Conservation (phyloP, 176 grass and related monocot species). For the Triticum timopheevii region DNA sequence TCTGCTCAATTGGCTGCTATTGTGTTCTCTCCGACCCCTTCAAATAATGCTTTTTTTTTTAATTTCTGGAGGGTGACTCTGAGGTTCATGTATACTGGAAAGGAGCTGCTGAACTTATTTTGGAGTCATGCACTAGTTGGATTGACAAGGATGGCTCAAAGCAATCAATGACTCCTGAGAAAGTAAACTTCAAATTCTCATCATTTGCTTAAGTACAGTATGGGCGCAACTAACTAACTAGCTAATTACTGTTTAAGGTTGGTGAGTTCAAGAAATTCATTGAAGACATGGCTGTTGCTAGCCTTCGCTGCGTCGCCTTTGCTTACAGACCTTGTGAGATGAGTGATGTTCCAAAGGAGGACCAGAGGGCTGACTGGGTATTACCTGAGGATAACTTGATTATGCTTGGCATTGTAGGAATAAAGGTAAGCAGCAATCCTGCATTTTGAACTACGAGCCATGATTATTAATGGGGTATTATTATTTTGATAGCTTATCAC, state of each 20-base stretch:
- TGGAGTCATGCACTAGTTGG: slow-evolving; percentile 75
- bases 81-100: slow-evolving; percentile 94
- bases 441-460: neutral
- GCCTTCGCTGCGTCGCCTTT: slow-evolving; percentile 87
- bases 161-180: slow-evolving; percentile 59
- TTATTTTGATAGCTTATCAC: neutral
- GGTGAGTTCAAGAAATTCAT: slow-evolving; percentile 74
- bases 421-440: slow-evolving; percentile 57
- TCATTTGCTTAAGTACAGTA: slow-evolving; percentile 3
- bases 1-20: neutral
- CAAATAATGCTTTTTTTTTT: neutral
- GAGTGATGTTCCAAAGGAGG: slow-evolving; percentile 71
- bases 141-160: slow-evolving; percentile 64
- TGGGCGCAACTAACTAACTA: neutral
- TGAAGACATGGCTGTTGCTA: slow-evolving; percentile 77
- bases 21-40: neutral
- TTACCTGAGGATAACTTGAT: slow-evolving; percentile 82
- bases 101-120: slow-evolving; percentile 95
- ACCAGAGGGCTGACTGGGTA: slow-evolving; percentile 66
- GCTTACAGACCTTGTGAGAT: slow-evolving; percentile 65
- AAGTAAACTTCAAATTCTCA: slow-evolving; percentile 37
- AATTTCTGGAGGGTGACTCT: slow-evolving; percentile 51
- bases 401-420: slow-evolving; percentile 79
- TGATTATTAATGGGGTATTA: neutral
- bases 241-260: slow-evolving; percentile 42